phyloP scores from a whole-genome alignment of 2,329 filamentous ascomycete genomes.

The Fusarium irregulare region DNA sequence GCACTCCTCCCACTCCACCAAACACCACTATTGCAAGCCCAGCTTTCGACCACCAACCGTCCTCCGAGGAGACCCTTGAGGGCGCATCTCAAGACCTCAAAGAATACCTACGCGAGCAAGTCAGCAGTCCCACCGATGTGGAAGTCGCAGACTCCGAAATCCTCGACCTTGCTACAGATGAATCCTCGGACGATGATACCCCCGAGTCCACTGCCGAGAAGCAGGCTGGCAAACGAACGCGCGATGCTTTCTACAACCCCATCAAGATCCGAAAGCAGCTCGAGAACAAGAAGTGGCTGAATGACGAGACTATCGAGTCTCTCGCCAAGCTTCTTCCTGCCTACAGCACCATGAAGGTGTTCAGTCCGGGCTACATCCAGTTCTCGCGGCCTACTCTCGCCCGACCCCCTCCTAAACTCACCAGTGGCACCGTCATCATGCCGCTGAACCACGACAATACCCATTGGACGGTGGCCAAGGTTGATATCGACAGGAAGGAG shows the following conservation, averaged over 20 bases:
- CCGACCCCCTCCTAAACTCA: background rate
- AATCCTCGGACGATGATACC: background rate
- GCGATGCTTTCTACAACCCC: background rate
- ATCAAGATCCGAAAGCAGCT: background rate
- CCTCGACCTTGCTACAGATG: background rate
- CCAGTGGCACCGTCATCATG: background rate
- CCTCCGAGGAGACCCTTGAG: background rate
- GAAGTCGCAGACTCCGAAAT: background rate
- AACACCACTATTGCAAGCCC: background rate
- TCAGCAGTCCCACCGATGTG: background rate
- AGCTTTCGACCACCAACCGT: background rate
- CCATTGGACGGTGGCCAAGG: background rate
- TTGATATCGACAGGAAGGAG: background rate
- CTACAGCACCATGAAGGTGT: background rate
- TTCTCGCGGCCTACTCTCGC: background rate
- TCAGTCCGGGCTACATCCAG: background rate
- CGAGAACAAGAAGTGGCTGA: background rate
- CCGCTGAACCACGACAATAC: background rate
- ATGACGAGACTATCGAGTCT: background rate
- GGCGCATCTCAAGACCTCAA: background rate
- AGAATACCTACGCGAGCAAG: background rate
- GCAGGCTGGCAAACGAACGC: background rate
- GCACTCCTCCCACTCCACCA: background rate
- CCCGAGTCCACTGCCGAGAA: background rate
- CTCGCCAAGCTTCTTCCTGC: background rate